A percentile compares a stretch with the other conserved stretches of the same genome.
Conservation (phyloP, 1,284 basidiomycete genomes). For the Fomitiporia mediterranea region DNA sequence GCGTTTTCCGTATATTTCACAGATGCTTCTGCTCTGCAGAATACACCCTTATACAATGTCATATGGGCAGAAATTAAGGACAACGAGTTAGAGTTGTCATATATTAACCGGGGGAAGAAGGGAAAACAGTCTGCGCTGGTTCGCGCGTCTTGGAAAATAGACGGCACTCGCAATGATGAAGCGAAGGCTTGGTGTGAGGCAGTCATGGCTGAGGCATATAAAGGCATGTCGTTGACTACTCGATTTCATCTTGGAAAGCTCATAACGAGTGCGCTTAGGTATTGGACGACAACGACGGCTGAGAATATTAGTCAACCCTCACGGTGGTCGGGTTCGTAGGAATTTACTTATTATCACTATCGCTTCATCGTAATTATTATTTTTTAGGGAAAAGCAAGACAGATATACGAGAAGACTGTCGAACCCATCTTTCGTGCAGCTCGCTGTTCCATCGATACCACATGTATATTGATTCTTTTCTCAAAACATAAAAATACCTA, state of each 20-base stretch:
- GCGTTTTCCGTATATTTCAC: background rate
- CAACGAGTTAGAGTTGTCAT: constrained; percentile 40
- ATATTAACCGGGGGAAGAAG: constrained; percentile 39
- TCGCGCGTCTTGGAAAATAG: constrained; percentile 35
- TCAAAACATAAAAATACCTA: background rate
- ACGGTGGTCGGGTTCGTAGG: constrained; percentile 62
- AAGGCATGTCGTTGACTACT: constrained; percentile 39
- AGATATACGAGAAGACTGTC: constrained; percentile 61
- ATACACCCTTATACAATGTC: constrained; percentile 33
- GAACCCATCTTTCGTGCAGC: constrained; percentile 81
- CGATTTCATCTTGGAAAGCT: background rate
- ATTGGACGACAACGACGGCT: constrained; percentile 48
- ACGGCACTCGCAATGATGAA: constrained; percentile 32
- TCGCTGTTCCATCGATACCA: constrained; percentile 60
- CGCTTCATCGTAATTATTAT: background rate
- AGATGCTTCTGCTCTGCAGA: background rate
- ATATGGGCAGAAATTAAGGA: constrained; percentile 42
- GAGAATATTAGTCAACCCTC: constrained; percentile 83
- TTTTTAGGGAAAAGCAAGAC: constrained; percentile 63
- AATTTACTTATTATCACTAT: too few species aligned
- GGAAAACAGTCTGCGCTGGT: constrained; percentile 38
- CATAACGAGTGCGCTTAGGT: too few species aligned
- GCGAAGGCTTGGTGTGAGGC: constrained; percentile 53
- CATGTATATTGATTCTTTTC: constrained; percentile 41
- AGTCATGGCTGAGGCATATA: constrained; percentile 58